Base-by-base conservation (phyloP, 2,329 filamentous ascomycete species). In the Penicillium sp. region DNA sequence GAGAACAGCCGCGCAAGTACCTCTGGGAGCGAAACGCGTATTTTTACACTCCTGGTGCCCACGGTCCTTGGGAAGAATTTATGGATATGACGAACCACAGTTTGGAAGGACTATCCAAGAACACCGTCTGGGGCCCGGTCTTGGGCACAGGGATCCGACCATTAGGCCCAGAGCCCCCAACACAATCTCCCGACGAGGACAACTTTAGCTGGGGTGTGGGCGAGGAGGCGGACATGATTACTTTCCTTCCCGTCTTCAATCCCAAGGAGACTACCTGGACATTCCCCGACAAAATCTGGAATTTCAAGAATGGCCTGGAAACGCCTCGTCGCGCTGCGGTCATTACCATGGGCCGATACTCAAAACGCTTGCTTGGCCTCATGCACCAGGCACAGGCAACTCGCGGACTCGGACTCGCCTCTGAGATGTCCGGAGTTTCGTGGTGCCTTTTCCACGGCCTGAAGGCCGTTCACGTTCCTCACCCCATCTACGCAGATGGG, bases 21-120 rank as follows among this genome's bases (percentile, higher is more conserved):
- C 74, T 89, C 8, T 91, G 87, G 87, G 87, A 91, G 65, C 81
- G 86, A 41, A 84, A 82, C 43, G 77, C 82, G 25, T 83, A 85
- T 52, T 91, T 90, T 70, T 91, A 89, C 64, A 81, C 90, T 7
- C 87, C 86, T 0, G 72, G 74, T 0, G 74, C 83, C 32, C 86
- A 90, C 59, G 85, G 84, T 28, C 74, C 73, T 27, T 90, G 84
- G 84, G 79, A 85, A 35, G 82, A 89, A 60, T 90, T 90, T 64
- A 80, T 77, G 7, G 72, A 78, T 12, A 77, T 81, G 60, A 83
- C 88, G 4, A 76, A 81, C 28, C 36, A 50, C 18, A 51, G 45
- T 33, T 53, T 61, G 9, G 9, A 39, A 8, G 50, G 52, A 42
- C 32, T 49, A 9, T 51, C 56, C 26, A 43, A 48, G 8, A 34